Conservation (phyloP, 2,329 filamentous ascomycete genomes). For the Nakataea oryzae region DNA sequence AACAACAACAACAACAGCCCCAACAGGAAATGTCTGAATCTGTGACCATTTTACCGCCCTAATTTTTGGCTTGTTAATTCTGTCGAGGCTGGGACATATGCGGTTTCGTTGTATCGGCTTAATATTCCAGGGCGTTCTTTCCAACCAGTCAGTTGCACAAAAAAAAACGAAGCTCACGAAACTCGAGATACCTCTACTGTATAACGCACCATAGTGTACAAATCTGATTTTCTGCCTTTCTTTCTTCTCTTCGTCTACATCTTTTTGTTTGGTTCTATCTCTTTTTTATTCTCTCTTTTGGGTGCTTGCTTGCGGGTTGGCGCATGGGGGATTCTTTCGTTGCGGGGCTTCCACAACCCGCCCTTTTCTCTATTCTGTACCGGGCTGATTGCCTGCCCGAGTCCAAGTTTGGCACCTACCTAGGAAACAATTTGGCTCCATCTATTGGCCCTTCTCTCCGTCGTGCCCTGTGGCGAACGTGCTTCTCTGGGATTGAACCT, state of each 20-base stretch:
- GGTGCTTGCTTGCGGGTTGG: not conserved
- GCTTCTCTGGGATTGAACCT: not conserved
- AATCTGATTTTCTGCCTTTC: slow-evolving; percentile 6
- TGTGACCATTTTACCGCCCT: not conserved
- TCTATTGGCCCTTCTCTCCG: not conserved
- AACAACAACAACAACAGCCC: not conserved
- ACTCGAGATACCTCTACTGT: slow-evolving; percentile 19
- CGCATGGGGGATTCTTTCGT: not conserved
- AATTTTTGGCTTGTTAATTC: slow-evolving; percentile 1
- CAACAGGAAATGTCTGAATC: not conserved
- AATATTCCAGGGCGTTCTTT: slow-evolving; percentile 4
- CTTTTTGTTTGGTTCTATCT: too few species aligned
- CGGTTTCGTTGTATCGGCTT: not conserved
- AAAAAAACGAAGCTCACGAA: slow-evolving; percentile 3
- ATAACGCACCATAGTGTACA: slow-evolving; percentile 8
- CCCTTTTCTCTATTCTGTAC: not conserved
- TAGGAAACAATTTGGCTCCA: not conserved
- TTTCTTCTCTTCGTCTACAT: slow-evolving; percentile 5
- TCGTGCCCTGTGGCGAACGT: not conserved
- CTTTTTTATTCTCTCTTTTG: slow-evolving; percentile 2
- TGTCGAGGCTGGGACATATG: not conserved
- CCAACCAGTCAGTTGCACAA: not conserved
- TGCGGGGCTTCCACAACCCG: not conserved
- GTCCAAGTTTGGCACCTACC: too few species aligned
- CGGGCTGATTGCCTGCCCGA: not conserved